Evolutionary conservation across 2,329 filamentous ascomycete species (phyloP), one percentile per base, ranked within the genome.

Genomic region (Exophiala dermatitidis): DNA sequence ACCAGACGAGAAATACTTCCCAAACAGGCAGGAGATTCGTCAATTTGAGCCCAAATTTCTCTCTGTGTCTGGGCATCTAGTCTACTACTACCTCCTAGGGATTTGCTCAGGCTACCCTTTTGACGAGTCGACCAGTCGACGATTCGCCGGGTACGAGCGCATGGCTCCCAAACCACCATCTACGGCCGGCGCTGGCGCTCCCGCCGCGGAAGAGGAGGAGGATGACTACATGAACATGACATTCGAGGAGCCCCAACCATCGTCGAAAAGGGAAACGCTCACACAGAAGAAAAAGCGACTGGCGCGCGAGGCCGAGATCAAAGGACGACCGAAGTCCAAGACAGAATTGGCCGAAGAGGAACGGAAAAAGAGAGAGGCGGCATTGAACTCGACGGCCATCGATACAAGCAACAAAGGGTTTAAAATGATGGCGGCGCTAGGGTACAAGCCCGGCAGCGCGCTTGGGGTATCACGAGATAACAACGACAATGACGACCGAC

Each of bases 181-280:
- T 19, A 19, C 19, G 19, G 19, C 19, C 19, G 19, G 19, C 9
- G 38, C 19, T 5, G n/a, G 12, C 10, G 47, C 12, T 34, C 26
- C 37, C 9, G 46, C 36, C 36, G 28, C 36, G 40, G 44, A 8
- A 7, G 86, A 88, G 4, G 88, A 90, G 19, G 88, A 90, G 59
- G 90, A 96, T 60, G 93, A 98, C 71, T 97, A 98, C 76, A 94
- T 98, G 86, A 89, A 85, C 63, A 97, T 98, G 91, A 78, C 84
- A 9, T 90, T 98, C 67, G 77, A 81, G 12, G 87, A 95, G 52
- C 77, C 81, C 0, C 69, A 69, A 12, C 50, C 57, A 26, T 65
- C 71, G 5, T 65, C 66, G 32, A 69, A 73, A 52, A 78, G 77
- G 59, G 83, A 86, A 67, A 83, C 82, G 7, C 81, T 82, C 26